Evolutionary conservation across 1,139 yeast species (phyloP).

Genomic region (Eremothecium sinecaudum): DNA sequence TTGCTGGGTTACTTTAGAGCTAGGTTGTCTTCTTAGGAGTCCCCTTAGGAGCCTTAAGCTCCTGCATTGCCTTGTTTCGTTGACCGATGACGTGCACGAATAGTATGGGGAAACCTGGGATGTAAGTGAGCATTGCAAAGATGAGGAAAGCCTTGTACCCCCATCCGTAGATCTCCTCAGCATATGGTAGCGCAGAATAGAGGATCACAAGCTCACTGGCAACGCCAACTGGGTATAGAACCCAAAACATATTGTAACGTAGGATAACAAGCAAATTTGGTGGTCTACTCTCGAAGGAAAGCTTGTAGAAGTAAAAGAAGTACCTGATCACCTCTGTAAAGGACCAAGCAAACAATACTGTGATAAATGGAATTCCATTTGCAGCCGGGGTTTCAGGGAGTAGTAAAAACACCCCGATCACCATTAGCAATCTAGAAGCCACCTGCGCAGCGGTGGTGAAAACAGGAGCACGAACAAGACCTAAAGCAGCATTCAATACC

Average conservation of each 20-base stretch:
- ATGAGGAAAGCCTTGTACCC: constrained; percentile 49
- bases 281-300: constrained; percentile 36
- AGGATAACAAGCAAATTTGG: constrained; percentile 57
- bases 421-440: constrained; percentile 70
- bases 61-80: constrained; percentile 56
- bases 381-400: constrained; percentile 60
- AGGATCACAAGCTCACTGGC: constrained; percentile 70
- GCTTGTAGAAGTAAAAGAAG: constrained; percentile 68
- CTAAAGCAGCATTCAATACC: constrained; percentile 65
- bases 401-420: constrained; percentile 67
- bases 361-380: constrained; percentile 46
- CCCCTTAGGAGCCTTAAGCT: constrained; percentile 10
- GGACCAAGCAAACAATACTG: constrained; percentile 80
- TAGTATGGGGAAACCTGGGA: constrained; percentile 80
- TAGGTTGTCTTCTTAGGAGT: constrained; percentile 6
- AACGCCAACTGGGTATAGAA: constrained; percentile 87
- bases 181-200: constrained; percentile 57
- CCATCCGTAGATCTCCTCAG: constrained; percentile 42
- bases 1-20: constrained; percentile 1
- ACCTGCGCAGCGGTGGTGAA: constrained; percentile 82
- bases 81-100: constrained; percentile 86
- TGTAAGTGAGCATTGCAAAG: constrained; percentile 52
- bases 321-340: constrained; percentile 84
- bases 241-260: constrained; percentile 74
- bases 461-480: constrained; percentile 76